Evolutionary conservation across 345 rosid genomes (phyloP).

Genomic region (Eucalyptus tenuipes): DNA sequence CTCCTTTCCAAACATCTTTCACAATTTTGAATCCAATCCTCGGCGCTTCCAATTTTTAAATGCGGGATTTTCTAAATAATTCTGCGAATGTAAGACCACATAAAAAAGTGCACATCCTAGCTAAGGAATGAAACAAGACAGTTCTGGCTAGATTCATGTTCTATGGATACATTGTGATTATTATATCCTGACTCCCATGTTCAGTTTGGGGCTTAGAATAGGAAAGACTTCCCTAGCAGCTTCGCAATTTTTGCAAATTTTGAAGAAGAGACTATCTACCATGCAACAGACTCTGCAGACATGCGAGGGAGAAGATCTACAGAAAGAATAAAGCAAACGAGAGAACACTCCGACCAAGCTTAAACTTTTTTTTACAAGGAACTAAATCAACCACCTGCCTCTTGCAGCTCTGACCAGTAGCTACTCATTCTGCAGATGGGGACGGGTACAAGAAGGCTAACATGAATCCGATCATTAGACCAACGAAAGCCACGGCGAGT

Average conservation of each 20-base stretch:
- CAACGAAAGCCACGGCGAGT: constrained; percentile 21
- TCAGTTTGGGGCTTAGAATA: neutral
- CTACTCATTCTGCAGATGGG: neutral
- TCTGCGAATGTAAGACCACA: neutral
- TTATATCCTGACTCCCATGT: neutral
- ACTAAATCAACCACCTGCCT: neutral
- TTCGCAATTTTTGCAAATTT: neutral
- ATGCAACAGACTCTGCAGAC: neutral
- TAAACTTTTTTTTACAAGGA: neutral
- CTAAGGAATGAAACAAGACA: neutral
- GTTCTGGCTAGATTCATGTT: neutral
- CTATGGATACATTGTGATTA: neutral
- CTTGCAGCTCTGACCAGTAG: neutral
- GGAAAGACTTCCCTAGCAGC: neutral
- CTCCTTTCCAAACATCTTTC: neutral
- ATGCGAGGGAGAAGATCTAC: neutral
- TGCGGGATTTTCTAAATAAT: neutral
- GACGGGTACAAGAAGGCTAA: neutral
- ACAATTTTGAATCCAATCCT: neutral
- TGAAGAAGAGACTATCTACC: neutral
- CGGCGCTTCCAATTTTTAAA: neutral
- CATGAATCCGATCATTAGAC: neutral
- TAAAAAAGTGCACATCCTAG: neutral
- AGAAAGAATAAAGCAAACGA: neutral
- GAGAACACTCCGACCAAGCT: neutral